Conservation (phyloP, 345 rosid genomes). For the Linum lewisii region DNA sequence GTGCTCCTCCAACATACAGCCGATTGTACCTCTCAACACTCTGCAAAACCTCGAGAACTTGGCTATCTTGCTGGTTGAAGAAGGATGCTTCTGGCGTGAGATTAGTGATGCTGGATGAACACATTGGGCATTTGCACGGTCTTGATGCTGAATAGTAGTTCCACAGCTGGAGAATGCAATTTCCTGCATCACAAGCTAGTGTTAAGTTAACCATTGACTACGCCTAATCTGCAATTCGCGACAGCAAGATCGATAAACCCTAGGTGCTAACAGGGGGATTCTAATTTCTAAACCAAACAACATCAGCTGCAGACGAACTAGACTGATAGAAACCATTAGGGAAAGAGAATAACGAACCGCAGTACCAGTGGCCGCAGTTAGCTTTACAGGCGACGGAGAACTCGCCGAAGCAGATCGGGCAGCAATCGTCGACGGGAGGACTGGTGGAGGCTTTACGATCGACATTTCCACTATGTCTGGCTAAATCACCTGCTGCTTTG, state of each 20-base stretch:
- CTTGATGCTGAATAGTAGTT: slow-evolving; percentile 57
- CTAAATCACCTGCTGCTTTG: no score
- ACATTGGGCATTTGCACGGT: slow-evolving; percentile 93
- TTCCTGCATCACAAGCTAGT: slow-evolving; percentile 35
- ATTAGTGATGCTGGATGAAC: slow-evolving; percentile 44
- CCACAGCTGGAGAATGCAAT: slow-evolving; percentile 83
- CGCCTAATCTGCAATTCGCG: no score
- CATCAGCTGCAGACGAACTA: not conserved
- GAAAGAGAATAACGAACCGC: slow-evolving; percentile 39
- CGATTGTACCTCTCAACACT: slow-evolving; percentile 60
- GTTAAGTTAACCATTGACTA: no score
- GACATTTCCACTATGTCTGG: not conserved
- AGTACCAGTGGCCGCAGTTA: slow-evolving; percentile 87
- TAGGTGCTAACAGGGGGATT: no score
- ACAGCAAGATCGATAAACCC: no score
- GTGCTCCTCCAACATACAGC: slow-evolving; percentile 58
- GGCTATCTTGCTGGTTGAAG: slow-evolving; percentile 29
- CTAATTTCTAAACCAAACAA: no score
- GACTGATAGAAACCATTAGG: no score
- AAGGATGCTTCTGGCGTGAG: slow-evolving; percentile 50
- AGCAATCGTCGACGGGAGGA: slow-evolving; percentile 73
- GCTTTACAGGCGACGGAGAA: slow-evolving; percentile 63
- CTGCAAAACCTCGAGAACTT: slow-evolving; percentile 43
- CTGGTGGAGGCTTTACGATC: not conserved
- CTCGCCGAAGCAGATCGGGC: slow-evolving; percentile 73